Evolutionary conservation across 108 stramenopile species (phyloP).

Genomic region (Nitzschia palea): DNA sequence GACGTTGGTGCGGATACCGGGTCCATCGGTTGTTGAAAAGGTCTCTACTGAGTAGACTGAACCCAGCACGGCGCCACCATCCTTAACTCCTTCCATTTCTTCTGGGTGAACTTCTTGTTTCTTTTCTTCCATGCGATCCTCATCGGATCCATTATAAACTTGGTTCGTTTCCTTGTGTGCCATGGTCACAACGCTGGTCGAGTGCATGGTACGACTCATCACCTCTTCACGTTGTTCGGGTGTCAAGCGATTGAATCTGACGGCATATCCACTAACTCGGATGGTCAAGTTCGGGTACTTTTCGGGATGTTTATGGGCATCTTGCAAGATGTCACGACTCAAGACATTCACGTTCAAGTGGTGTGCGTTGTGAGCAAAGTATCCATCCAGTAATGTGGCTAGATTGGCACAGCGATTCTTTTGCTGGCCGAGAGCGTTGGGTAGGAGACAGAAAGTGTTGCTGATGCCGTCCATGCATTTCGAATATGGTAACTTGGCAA

Average conservation of each 20-base stretch:
- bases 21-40: constrained; percentile 51
- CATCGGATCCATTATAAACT: not conserved
- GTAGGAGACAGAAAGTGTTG: constrained; percentile 67
- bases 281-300: constrained; percentile 69
- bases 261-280: constrained; percentile 66
- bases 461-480: constrained; percentile 70
- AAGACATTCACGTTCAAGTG: constrained; percentile 70
- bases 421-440: constrained; percentile 53
- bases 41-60: constrained; percentile 45
- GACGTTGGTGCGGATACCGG: constrained; percentile 47
- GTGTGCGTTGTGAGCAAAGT: constrained; percentile 53
- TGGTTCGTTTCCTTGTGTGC: constrained; percentile 7
- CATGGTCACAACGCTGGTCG: constrained; percentile 28
- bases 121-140: constrained; percentile 13
- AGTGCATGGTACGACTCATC: constrained; percentile 54
- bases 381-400: constrained; percentile 61
- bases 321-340: constrained; percentile 44
- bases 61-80: constrained; percentile 24
- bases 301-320: constrained; percentile 68
- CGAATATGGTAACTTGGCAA: constrained; percentile 65
- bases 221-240: constrained; percentile 72
- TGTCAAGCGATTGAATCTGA: constrained; percentile 63
- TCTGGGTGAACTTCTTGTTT: constrained; percentile 14
- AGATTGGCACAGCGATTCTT: constrained; percentile 39
- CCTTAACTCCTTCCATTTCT: constrained; percentile 22